Base-by-base conservation (phyloP, 2,329 filamentous ascomycete species). In the Aspergillus ochraceoroseus region DNA sequence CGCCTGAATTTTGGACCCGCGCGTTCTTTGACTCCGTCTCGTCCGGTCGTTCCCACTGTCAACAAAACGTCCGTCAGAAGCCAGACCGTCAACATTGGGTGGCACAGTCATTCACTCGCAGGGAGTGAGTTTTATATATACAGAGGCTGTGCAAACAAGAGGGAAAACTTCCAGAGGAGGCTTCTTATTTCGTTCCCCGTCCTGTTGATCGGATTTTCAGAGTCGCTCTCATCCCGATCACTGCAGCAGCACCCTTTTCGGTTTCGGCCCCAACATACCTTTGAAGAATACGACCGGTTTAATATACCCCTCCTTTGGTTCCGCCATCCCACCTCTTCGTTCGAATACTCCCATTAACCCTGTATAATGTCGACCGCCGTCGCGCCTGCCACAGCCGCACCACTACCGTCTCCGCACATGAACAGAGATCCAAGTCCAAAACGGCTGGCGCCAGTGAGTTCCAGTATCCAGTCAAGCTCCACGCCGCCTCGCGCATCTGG, bases 311-410 rank as follows among this genome's bases (percentile, higher is more conserved):
- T 26, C 3, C 19, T 28, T 19, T 20, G 30, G 30, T 32, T 17
- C 32, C 28, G 34, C 34, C 25, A 13, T n/a, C 11, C 22, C 28
- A 12, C 12, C 4, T 35, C 32, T 27, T n/a, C n/a, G 7, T 18
- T 32, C 34, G 14, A 23, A 19, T 9, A 6, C 8, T 5, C 29
- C 6, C n/a, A 29, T 22, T 18, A 26, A 23, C 22, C 12, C 36
- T 42, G 17, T 32, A 58, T 44, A 47, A 73, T 73, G 70, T 72
- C 70, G 44, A 72, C 70, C 41, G 70, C 65, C 34, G 70, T 73
- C 52, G 70, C 69, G 45, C 61, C 68, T 53, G 63, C 66, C 34
- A 56, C 66, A 36, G 59, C 64, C 37, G 62, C 69, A 46, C 59
- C 70, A 37, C 59, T 71, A 53, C 59, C 66, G 34, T 61, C 67